Percentiles rank a stretch among this genome's conserved stretches.
phyloP scores from a whole-genome alignment of 495 filamentous ascomycete species.

The Hyaloscypha bicolor region DNA sequence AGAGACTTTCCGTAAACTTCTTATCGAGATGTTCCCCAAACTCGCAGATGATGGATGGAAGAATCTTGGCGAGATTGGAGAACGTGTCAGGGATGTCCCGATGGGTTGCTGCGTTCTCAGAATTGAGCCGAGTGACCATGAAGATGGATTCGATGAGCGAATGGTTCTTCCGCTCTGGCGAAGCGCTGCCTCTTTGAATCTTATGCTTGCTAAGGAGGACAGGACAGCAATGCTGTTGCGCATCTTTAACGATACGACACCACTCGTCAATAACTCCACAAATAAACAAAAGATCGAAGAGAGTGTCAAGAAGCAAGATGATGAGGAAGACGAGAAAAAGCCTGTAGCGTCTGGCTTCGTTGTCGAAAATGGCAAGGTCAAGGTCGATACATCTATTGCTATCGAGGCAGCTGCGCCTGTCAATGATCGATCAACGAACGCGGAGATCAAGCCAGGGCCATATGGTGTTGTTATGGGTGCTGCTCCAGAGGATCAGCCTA shows the following conservation, averaged over 20 bases:
- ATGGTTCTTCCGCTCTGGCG: constrained; percentile 93
- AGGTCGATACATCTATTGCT: constrained; percentile 19
- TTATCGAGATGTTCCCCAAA: constrained; percentile 96
- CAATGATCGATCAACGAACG: constrained; percentile 5
- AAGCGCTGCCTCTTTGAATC: constrained; percentile 80
- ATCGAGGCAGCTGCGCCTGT: constrained; percentile 18
- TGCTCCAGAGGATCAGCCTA: constrained; percentile 8
- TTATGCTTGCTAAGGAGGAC: constrained; percentile 98
- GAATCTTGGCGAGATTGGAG: constrained; percentile 82
- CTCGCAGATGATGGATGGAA: constrained; percentile 67
- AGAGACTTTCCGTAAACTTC: constrained; percentile 73
- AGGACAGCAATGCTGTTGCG: constrained; percentile 88
- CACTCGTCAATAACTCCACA: constrained; percentile 59
- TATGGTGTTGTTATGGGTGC: constrained; percentile 21
- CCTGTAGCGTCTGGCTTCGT: constrained; percentile 15
- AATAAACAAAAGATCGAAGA: constrained; percentile 41
- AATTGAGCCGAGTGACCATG: constrained; percentile 68
- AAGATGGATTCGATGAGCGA: constrained; percentile 74
- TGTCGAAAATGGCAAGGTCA: constrained; percentile 22
- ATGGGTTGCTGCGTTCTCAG: constrained; percentile 92
- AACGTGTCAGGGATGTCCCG: constrained; percentile 73
- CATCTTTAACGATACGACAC: constrained; percentile 82
- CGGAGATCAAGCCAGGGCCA: constrained; percentile 24
- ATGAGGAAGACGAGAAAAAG: constrained; percentile 19
- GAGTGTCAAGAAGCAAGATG: constrained; percentile 29